Evolutionary conservation across 2,329 filamentous ascomycete genomes (phyloP), one percentile per base, ranked within the genome.

Genomic region (Fusarium sacchari): DNA sequence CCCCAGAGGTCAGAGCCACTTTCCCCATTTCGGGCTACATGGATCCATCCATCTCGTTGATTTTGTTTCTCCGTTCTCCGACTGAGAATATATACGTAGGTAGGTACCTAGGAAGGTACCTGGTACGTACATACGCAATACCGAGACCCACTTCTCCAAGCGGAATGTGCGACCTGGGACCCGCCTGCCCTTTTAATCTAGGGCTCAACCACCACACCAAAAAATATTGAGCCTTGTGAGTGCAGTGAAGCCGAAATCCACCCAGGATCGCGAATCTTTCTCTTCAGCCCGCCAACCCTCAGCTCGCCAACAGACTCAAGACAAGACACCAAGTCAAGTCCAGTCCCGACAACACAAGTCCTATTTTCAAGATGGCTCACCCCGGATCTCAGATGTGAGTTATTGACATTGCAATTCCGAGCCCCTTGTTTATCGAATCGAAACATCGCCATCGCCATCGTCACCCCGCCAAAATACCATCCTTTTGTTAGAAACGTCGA

Each of bases 361-460:
- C 61, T 70, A 62, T 81, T 82, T 83, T 43, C 86, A 90, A 84
- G 78, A 90, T 90, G 88, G 87, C 88, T 85, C 84, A 86, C 82
- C 86, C 88, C 78, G 88, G 88, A 82, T 83, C 87, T 82, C 88
- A 90, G 83, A 90, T 90, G 88, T 90, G 84, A 88, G 88, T 86
- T 68, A 52, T 63, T 64, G 69, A 40, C 56, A n/a, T 18, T 53
- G 57, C 57, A 42, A 42, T 63, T 44, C 47, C 67, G 55, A 37
- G 50, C 47, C 47, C 52, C 36, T 53, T 40, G 43, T 46, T 47
- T 36, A 44, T 67, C 40, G 32, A 32, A 53, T 56, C 47, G 63
- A 64, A 63, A 40, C 22, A 28, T 58, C 17, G 47, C 30, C 63
- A 56, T 56, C 44, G 18, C 20, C 57, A 36, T 61, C 22, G 30